Base-by-base conservation (phyloP, 768 basidiomycete genomes). In the Pilatotrama ljubarskyi region DNA sequence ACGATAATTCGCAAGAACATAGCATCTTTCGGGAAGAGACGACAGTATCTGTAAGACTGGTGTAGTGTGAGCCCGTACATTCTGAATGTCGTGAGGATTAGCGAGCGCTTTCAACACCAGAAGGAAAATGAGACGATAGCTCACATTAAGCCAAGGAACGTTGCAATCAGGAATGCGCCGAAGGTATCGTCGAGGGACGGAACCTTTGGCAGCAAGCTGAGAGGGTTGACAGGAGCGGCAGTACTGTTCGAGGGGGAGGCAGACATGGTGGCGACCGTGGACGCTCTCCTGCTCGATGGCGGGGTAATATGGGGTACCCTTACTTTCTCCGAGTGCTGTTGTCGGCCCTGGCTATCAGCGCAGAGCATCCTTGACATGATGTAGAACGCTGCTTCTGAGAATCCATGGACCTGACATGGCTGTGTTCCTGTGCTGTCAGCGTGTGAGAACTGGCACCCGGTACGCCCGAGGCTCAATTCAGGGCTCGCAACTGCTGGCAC, bases 61-160 rank as follows among this genome's bases (percentile, higher is more conserved):
- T 53, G 40, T 9, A 53, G 10, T 9, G 51, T 53, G 11, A 53
- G 41, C 10, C 58, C 58, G 29, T 59, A 53, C 51, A 59, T 26
- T 7, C 56, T 58, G 25, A 4, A 32, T 32, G 4, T 2, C 7
- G 32, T 17, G 15, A 22, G 18, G 17, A 18, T 14, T 35, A 6
- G 15, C 35, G 36, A n/a, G 5, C 13, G 10, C 18, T 10, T 4
- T 24, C 13, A 24, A 3, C 2, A 32, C 29, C 13, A 17, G n/a
- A 6, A 20, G 18, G 32, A 15, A 5, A 32, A 32, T 1, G 15
- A 11, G 5, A 32, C 14, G 11, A 5, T 11, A 3, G 40, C 55
- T 18, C 10, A 57, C 55, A 48, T 40, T 10, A 49, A 15, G 1
- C 55, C 55, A 15, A 57, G 10, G 38, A 57, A 57, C 17, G 55